Percentiles rank a stretch among this genome's conserved stretches.
These are phyloP conservation scores for Orychophragmus violaceus DNA, from an alignment of 345 rosid species.

Conservation along the genomic window DNA sequence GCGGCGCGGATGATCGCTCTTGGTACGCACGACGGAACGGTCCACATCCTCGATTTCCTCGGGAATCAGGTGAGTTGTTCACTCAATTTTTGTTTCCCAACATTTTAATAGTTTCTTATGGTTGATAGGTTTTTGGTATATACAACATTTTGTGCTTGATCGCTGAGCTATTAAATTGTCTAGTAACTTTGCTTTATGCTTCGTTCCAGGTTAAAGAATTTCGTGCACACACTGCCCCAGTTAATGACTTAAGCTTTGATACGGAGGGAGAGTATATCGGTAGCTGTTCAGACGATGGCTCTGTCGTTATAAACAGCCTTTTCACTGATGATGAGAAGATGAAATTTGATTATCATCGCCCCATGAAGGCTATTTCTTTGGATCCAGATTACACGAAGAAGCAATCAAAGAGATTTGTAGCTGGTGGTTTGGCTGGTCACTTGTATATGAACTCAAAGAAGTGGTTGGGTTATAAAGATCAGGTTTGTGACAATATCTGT, in stretches of 20 bases:
- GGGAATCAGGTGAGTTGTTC: slow-evolving; percentile 72
- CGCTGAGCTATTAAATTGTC: not conserved
- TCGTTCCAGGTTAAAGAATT: slow-evolving; percentile 74
- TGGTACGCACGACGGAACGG: slow-evolving; percentile 81
- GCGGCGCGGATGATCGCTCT: slow-evolving; percentile 98
- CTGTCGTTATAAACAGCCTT: slow-evolving; percentile 84
- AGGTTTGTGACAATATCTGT: slow-evolving; percentile 44
- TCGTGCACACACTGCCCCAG: slow-evolving; percentile 68
- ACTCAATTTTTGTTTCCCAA: too few species aligned
- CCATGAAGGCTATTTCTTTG: slow-evolving; percentile 90
- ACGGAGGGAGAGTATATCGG: slow-evolving; percentile 86
- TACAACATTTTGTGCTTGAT: not conserved
- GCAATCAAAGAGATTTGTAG: slow-evolving; percentile 69
- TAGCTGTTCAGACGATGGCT: slow-evolving; percentile 98
- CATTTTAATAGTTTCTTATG: too few species aligned
- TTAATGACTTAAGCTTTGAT: slow-evolving; percentile 94
- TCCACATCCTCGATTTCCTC: slow-evolving; percentile 91
- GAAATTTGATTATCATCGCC: slow-evolving; percentile 95
- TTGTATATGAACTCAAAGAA: slow-evolving; percentile 75
- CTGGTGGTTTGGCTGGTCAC: slow-evolving; percentile 98
- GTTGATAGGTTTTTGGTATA: not conserved
- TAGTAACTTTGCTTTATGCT: not conserved
- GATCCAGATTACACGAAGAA: slow-evolving; percentile 85
- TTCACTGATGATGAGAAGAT: slow-evolving; percentile 81
- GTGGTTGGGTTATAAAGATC: slow-evolving; percentile 87